Evolutionary conservation across 208 protist genomes (phyloP), one percentile per base, ranked within the genome.

Genomic region (Lotmaria passim): DNA sequence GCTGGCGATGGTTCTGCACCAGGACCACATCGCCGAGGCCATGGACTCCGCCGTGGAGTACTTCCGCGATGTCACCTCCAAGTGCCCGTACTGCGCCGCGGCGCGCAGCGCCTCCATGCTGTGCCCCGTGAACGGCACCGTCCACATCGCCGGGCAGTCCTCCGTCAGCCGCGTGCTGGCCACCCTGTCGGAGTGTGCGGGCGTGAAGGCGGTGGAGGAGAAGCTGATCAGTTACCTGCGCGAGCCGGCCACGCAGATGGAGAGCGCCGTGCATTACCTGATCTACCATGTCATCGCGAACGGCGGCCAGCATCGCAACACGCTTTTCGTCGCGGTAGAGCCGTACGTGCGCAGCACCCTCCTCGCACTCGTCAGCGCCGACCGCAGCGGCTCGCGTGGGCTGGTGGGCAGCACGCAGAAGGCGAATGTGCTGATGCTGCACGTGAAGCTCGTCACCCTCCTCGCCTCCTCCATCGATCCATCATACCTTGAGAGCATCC

Each of bases 271-370:
- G 28, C 92, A 95, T 68, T 91, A 88, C 56, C 73, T 96, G 15
- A 55, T 94, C 21, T 96, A 85, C 79, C 87, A 95, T 75, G 89
- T 96, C 67, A 64, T 94, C 58, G 59, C 75, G 15, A 84, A 96
- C 69, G 92, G 89, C n/a, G 92, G 92, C 24, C 87, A 90, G 75
- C 89, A 96, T 61, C 85, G 89, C 52, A 87, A 89, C 64, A 61
- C 82, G 46, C 79, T 96, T 47, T 96, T 95, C 60, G 72, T 86
- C 34, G 81, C 77, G 2, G 67, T 96, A 23, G 89, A 96, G 78
- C 92, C 92, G 33, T 95, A 96, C 73, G 88, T 96, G 68, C 85
- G 92, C 57, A 88, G 83, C 68, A 96, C 92, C 0, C 78, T 96
- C 36, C 78, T 90, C 38, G 79, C 91, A 0, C 62, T 96, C 24